Percentiles rank a stretch among this genome's conserved stretches.
phyloP scores from a whole-genome alignment of 2,329 filamentous ascomycete species.

The Colletotrichum magnum region DNA sequence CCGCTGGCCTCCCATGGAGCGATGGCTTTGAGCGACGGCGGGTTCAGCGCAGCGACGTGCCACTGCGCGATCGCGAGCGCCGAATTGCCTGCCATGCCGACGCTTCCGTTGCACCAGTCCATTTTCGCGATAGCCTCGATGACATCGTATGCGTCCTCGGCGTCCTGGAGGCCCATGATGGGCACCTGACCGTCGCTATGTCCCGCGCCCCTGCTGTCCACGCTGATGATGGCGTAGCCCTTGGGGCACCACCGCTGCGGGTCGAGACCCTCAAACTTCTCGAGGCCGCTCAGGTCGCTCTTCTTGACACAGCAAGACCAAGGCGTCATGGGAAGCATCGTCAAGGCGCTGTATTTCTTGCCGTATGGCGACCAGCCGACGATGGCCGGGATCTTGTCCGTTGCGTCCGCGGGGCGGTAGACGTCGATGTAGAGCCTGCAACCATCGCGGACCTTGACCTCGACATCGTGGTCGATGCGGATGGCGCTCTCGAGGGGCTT shows the following conservation, averaged over 20 bases:
- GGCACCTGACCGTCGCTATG: constrained; percentile 43
- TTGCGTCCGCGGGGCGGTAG: constrained; percentile 56
- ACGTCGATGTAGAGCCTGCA: constrained; percentile 59
- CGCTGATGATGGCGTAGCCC: constrained; percentile 53
- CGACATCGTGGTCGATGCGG: constrained; percentile 60
- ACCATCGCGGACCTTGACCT: constrained; percentile 59
- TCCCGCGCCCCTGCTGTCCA: constrained; percentile 51
- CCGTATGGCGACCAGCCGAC: constrained; percentile 62
- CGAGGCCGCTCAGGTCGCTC: constrained; percentile 43
- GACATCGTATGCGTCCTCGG: constrained; percentile 47
- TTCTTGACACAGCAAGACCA: constrained; percentile 44
- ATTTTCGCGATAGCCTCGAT: constrained; percentile 48
- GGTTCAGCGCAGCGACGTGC: constrained; percentile 43
- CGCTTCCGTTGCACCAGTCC: constrained; percentile 49
- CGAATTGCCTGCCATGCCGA: constrained; percentile 51
- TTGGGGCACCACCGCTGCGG: constrained; percentile 47
- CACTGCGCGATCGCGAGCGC: constrained; percentile 46
- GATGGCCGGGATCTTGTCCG: constrained; percentile 57
- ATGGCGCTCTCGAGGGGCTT: constrained; percentile 53
- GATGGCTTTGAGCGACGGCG: constrained; percentile 44
- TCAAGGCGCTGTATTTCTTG: constrained; percentile 59
- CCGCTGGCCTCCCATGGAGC: constrained; percentile 59
- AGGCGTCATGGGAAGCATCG: constrained; percentile 50
- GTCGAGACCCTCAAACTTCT: constrained; percentile 47
- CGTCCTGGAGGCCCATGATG: constrained; percentile 49